Base-by-base conservation (phyloP, 805 yeast genomes). In the Grigorovia yakushimaensis region DNA sequence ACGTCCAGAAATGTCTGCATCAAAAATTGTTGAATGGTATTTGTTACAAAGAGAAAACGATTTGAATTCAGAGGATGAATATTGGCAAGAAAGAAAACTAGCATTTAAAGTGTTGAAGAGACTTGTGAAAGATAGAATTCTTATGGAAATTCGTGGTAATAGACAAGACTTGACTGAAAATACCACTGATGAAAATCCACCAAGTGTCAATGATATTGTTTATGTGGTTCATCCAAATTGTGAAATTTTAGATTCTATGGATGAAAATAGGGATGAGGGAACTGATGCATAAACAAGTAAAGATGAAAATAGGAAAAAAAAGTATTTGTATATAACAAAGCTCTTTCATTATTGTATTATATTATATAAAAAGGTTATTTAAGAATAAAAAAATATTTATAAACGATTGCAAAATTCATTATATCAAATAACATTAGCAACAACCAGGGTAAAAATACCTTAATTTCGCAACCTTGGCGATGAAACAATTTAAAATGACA, bases 31-130 rank as follows among this genome's bases (percentile, higher is more conserved):
- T n/a, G 82, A 85, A 42, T 85, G 88, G 83, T 93, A 88, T 65
- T 72, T 91, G 58, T 69, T 76, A 36, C 84, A 80, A 55, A 78
- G 78, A 49, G 96, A 87, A 64, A 78, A 78, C 51, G 82, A 78
- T 44, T 69, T 93, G 39, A 72, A 77, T 27, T 72, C 83, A 5
- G 95, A 83, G 57, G 77, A 73, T 43, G 85, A 84, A 44, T 82
- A 81, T 59, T 77, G 81, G 70, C 69, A 68, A 11, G 96, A 91
- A 61, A 71, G 84, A 47, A 77, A 74, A 42, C 70, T 85, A 45
- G 86, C 88, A 1, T 76, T 73, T 55, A 91, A 88, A 66, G 96
- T 93, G 13, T 69, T 93, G 59, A 82, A 79, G 62, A 75, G 91
- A 56, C 74, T 93, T 59, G 94, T 82, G 19, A 84, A 84, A 61